Evolutionary conservation across 1,284 basidiomycete species (phyloP).

Genomic region (Anthracocystis panici-leucophaei): DNA sequence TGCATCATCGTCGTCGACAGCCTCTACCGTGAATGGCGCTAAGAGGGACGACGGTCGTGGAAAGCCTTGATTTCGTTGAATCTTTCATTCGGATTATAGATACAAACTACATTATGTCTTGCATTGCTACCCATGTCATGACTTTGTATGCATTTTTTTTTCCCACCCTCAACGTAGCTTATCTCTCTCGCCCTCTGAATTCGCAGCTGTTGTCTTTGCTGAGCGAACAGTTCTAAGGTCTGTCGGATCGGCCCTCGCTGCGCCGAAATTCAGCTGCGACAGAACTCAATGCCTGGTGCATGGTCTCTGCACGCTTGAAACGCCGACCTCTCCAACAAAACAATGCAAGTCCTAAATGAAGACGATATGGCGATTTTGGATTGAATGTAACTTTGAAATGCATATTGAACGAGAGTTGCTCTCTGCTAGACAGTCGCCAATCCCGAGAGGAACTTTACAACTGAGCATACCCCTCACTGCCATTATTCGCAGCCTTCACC

Average conservation of each 20-base stretch:
- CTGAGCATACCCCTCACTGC: not conserved
- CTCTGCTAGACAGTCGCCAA: no score
- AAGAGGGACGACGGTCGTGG: slow-evolving; percentile 26
- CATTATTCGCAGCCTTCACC: not conserved
- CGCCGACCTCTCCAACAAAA: no score
- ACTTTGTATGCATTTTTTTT: not conserved
- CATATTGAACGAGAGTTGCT: no score
- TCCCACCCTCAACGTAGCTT: not conserved
- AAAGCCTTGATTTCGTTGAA: slow-evolving; percentile 12
- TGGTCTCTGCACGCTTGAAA: no score
- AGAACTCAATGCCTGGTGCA: no score
- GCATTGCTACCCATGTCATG: slow-evolving; percentile 3
- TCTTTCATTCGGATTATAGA: not conserved
- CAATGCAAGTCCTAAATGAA: no score
- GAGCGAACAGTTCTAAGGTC: not conserved
- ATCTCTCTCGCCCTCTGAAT: not conserved
- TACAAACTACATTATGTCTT: not conserved
- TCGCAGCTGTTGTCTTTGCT: not conserved
- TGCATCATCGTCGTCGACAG: slow-evolving; percentile 3
- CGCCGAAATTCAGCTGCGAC: no score
- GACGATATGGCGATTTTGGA: no score
- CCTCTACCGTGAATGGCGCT: not conserved
- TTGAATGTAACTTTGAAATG: no score
- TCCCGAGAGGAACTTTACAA: no score
- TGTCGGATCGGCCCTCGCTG: no score